These are phyloP conservation scores for Hypoxylon sp. DNA, from an alignment of 2,329 filamentous ascomycete genomes.

Conservation along the genomic window DNA sequence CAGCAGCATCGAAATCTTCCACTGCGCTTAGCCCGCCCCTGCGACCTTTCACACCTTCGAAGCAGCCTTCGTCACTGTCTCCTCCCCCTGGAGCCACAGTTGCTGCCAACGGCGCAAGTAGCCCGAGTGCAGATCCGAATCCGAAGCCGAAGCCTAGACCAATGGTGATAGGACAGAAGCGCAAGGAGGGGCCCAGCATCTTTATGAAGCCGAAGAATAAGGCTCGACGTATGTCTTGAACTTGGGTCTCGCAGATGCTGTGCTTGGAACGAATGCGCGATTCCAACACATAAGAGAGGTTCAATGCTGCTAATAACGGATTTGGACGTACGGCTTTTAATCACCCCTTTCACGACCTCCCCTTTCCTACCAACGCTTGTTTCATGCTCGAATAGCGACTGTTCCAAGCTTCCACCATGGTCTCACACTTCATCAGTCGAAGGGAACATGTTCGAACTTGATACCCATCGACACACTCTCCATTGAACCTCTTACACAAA, in stretches of 20 bases:
- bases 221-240: conserved; percentile 41
- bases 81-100: neutral
- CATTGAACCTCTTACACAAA: neutral
- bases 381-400: neutral
- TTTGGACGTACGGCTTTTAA: neutral
- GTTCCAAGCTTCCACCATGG: neutral
- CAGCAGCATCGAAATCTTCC: conserved; percentile 14
- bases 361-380: neutral
- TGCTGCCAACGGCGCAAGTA: neutral
- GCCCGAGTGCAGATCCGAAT: neutral
- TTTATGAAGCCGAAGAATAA: conserved; percentile 66
- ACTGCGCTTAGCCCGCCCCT: conserved; percentile 1
- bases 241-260: too few relatives aligned
- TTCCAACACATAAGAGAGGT: neutral
- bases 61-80: conserved; percentile 12
- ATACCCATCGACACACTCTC: neutral
- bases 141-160: conserved; percentile 34
- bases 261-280: neutral
- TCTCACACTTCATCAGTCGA: neutral
- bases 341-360: neutral
- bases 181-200: conserved; percentile 62
- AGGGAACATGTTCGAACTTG: neutral
- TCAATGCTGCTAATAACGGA: neutral
- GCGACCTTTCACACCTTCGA: conserved; percentile 1
- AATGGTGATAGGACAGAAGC: conserved; percentile 55